These are phyloP conservation scores for Hortiboletus flavorubellus DNA, from an alignment of 768 basidiomycete species.

Conservation along the genomic window DNA sequence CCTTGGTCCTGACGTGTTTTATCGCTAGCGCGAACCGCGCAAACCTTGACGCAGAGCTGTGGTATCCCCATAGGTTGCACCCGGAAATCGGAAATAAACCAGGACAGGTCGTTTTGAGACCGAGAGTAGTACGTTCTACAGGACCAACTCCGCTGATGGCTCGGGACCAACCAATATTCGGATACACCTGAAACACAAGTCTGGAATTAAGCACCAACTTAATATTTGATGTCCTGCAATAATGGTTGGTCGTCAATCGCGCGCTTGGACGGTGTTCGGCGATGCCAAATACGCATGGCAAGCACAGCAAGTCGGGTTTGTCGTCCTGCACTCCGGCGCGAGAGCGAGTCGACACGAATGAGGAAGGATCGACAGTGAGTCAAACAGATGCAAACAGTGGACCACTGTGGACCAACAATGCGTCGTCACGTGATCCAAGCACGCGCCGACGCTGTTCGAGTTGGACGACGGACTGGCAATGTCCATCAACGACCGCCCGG, in stretches of 20 bases:
- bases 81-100: not conserved
- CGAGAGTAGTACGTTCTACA: not conserved
- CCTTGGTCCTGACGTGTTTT: slow-evolving; percentile 1
- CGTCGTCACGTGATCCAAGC: slow-evolving; percentile 28
- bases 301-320: not conserved
- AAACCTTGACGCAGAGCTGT: not conserved
- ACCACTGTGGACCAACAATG: slow-evolving; percentile 15
- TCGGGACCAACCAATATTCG: slow-evolving; percentile 1
- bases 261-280: not conserved
- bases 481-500: slow-evolving; percentile 41
- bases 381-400: slow-evolving; percentile 21
- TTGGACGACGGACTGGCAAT: slow-evolving; percentile 7
- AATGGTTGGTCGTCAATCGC: not conserved
- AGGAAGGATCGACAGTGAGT: slow-evolving; percentile 13
- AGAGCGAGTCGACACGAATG: not conserved
- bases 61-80: slow-evolving; percentile 2
- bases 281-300: not conserved
- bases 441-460: slow-evolving; percentile 10
- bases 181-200: slow-evolving; percentile 14
- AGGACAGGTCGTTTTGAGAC: not conserved
- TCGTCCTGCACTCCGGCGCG: too few relatives aligned
- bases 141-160: slow-evolving; percentile 3
- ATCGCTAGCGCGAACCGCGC: not conserved
- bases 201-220: not conserved
- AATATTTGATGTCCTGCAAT: not conserved